phyloP scores from a whole-genome alignment of 2,329 filamentous ascomycete genomes.

The Fusarium anguioides region DNA sequence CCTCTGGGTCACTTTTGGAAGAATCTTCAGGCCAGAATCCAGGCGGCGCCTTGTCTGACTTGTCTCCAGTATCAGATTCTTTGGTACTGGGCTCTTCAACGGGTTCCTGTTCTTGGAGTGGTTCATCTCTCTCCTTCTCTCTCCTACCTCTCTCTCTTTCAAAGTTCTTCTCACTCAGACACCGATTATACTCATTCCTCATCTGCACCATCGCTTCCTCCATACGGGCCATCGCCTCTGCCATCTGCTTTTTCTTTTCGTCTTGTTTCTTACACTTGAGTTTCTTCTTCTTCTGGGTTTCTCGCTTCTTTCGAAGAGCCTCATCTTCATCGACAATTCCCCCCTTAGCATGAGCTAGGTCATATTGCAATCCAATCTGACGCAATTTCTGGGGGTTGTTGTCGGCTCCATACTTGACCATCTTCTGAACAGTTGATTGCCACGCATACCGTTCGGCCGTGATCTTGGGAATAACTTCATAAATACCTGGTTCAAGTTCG shows the following conservation, averaged over 20 bases:
- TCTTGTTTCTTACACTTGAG: constrained; percentile 42
- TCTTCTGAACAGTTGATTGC: constrained; percentile 65
- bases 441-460: constrained; percentile 62
- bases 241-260: constrained; percentile 38
- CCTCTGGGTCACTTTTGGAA: constrained; percentile 31
- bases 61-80: constrained; percentile 12
- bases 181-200: constrained; percentile 37
- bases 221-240: constrained; percentile 44
- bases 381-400: constrained; percentile 72
- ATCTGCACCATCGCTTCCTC: constrained; percentile 43
- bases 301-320: constrained; percentile 45
- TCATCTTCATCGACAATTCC: constrained; percentile 63
- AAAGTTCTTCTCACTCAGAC: constrained; percentile 31
- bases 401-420: constrained; percentile 61
- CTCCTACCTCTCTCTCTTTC: constrained; percentile 18
- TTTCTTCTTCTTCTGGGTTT: constrained; percentile 44
- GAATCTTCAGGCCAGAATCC: constrained; percentile 40
- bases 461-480: constrained; percentile 76
- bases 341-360: constrained; percentile 70
- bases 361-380: constrained; percentile 68
- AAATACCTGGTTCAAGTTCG: constrained; percentile 74
- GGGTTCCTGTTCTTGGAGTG: background rate
- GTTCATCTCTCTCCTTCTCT: constrained; percentile 10
- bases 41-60: constrained; percentile 21
- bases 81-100: constrained; percentile 22